Conservation (phyloP, 2,329 filamentous ascomycete species). For the Thielaviopsis musarum region DNA sequence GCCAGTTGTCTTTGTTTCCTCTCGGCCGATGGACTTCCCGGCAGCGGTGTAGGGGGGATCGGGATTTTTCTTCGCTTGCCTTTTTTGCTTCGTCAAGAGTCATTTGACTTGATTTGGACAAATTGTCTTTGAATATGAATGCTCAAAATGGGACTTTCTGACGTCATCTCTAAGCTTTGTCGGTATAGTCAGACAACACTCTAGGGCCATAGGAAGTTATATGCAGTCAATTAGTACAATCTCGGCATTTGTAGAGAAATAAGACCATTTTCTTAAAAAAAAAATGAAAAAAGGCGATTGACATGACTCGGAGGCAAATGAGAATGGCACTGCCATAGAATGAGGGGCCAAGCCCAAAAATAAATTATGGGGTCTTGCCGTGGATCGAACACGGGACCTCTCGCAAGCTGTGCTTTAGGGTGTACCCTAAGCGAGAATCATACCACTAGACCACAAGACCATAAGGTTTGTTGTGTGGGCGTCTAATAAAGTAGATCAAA, state of each 20-base stretch:
- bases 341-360: too few relatives aligned
- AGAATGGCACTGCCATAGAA: too few relatives aligned
- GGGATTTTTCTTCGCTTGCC: too few relatives aligned
- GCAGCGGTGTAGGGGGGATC: too few relatives aligned
- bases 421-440: conserved; percentile 52
- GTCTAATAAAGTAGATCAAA: too few relatives aligned
- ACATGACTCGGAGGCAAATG: background rate
- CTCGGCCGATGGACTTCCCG: too few relatives aligned
- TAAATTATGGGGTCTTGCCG: conserved; percentile 23
- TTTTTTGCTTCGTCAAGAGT: too few relatives aligned
- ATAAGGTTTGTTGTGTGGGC: background rate
- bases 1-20: background rate
- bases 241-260: background rate
- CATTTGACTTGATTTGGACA: too few relatives aligned
- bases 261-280: background rate
- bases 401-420: conserved; percentile 24
- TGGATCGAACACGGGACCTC: conserved; percentile 31
- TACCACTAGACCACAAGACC: conserved; percentile 48
- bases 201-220: background rate
- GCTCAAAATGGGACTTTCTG: background rate
- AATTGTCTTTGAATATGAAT: too few relatives aligned
- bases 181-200: background rate
- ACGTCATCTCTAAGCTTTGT: background rate
- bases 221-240: background rate
- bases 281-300: background rate